Percentiles rank a stretch among this genome's conserved stretches.
Conservation (phyloP, 495 filamentous ascomycete genomes). For the Aspergillus mulundensis region DNA sequence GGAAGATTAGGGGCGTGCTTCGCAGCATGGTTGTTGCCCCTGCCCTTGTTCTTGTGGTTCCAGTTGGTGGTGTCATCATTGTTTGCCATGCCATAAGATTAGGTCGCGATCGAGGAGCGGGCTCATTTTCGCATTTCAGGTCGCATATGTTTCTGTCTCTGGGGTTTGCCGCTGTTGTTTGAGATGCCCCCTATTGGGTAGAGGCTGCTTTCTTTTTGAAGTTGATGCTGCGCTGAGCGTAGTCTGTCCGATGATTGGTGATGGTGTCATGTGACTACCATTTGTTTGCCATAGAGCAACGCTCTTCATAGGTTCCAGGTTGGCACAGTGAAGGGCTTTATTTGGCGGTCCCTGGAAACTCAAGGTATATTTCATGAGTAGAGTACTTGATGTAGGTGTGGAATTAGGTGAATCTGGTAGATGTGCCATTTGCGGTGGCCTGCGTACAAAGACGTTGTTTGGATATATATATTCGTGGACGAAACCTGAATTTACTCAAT, state of each 20-base stretch:
- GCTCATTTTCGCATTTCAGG: not conserved
- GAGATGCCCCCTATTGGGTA: not conserved
- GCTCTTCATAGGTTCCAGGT: too few species aligned
- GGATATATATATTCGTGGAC: too few species aligned
- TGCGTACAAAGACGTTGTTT: too few species aligned
- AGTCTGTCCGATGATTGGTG: not conserved
- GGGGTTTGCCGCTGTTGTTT: not conserved
- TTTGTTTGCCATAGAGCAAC: too few species aligned
- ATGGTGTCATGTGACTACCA: not conserved
- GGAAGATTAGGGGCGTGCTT: constrained; percentile 23
- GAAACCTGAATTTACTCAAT: too few species aligned
- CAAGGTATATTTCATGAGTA: too few species aligned
- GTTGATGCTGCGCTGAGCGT: too few species aligned
- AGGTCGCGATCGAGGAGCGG: not conserved
- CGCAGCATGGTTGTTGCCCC: not conserved
- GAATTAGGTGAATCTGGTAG: too few species aligned
- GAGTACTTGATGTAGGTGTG: too few species aligned
- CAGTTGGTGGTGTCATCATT: not conserved
- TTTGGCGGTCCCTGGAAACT: too few species aligned
- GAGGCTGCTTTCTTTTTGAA: not conserved
- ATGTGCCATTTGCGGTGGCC: too few species aligned
- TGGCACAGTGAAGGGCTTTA: too few species aligned
- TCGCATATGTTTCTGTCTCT: not conserved
- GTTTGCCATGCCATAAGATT: constrained; percentile 2
- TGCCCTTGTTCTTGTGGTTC: not conserved